phyloP scores from a whole-genome alignment of 2,329 filamentous ascomycete genomes.

The Tolypocladium ovalisporum region DNA sequence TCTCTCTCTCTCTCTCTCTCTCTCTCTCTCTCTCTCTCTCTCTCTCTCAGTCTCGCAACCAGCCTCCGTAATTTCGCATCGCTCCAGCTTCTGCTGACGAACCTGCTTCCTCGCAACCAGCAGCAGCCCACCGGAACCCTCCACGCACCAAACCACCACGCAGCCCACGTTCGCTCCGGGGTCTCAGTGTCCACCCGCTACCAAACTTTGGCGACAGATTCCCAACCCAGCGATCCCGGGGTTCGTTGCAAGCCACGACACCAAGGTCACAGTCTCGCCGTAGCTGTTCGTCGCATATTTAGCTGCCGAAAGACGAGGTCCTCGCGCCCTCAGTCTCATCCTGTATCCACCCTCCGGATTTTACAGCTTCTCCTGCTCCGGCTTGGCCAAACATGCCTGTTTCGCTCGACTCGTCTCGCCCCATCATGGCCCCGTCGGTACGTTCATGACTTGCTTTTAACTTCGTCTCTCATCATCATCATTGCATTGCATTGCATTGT shows the following conservation, averaged over 20 bases:
- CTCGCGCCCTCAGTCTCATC: background rate
- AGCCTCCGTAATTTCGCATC: background rate
- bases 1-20: too few species aligned
- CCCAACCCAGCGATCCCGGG: background rate
- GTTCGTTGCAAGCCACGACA: background rate
- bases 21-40: too few species aligned
- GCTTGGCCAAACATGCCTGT: constrained; percentile 33
- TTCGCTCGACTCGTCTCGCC: constrained; percentile 49
- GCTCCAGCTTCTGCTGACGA: background rate
- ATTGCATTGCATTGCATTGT: constrained; percentile 1
- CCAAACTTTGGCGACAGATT: background rate
- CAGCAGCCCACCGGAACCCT: background rate
- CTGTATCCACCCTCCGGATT: background rate
- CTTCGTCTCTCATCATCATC: constrained; percentile 3
- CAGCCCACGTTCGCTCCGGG: background rate
- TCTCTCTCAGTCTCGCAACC: too few species aligned
- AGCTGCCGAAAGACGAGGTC: background rate
- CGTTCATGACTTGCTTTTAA: constrained; percentile 18
- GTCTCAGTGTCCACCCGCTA: background rate
- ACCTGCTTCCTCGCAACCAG: background rate
- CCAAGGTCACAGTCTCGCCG: background rate
- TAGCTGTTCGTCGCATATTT: background rate
- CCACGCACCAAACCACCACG: background rate
- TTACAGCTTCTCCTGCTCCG: background rate
- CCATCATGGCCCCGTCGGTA: constrained; percentile 54